Evolutionary conservation across 208 protist species (phyloP), one percentile per base, ranked within the genome.

Genomic region (Leishmania major): DNA sequence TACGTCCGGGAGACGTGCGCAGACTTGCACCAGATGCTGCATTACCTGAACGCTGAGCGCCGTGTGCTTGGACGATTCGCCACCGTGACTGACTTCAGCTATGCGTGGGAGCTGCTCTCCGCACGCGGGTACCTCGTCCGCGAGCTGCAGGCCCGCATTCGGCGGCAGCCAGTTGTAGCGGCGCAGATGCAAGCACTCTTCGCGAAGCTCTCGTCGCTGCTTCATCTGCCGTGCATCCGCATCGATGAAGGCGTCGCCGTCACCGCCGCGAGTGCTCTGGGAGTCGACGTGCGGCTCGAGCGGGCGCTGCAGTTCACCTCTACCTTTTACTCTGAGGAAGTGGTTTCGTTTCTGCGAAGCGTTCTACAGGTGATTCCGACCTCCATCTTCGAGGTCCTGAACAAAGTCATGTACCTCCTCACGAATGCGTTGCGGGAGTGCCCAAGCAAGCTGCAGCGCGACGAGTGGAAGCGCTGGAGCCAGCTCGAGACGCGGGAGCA

Each of bases 331-430:
- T 99, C 96, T 28, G 77, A 87, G 47, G 88, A 92, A 37, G 88
- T 99, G 5, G 96, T 99, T 11, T 71, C 81, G 10, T 99, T 98
- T 84, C 95, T 99, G 69, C 91, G 97, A 62, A 85, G 91, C 35
- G 98, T 99, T 45, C 89, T 99, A 53, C 96, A 99, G 75, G 93
- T 99, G 40, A 99, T 99, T 64, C 99, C 99, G 25, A 93, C 91
- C 10, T 91, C 88, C 60, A 98, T 99, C 83, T 99, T 99, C 84
- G 81, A 95, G 37, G 91, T 99, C 15, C 93, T 99, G 49, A 92
- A 98, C 67, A 89, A 97, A 55, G 97, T 99, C 60, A 99, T 99
- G 82, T 82, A 95, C 31, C 85, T 99, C 37, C 93, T 99, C 51
- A 99, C 95, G 0, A 82, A 92, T 57, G 80, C 85, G 5, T 84